phyloP scores from a whole-genome alignment of 1,284 basidiomycete genomes.

The Ceratobasidium sp. region DNA sequence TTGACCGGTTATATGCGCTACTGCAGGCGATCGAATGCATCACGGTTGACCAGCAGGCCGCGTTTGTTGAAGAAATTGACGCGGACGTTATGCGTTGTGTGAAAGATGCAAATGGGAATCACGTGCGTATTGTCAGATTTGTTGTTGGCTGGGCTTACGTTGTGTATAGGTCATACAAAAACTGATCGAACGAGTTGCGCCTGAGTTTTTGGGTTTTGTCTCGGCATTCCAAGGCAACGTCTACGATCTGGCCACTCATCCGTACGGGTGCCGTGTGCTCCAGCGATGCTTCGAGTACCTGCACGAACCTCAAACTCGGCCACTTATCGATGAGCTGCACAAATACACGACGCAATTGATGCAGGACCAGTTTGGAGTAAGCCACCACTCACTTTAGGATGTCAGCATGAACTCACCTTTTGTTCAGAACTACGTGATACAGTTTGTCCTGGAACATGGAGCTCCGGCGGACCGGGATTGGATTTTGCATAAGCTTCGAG shows the following conservation, averaged over 20 bases:
- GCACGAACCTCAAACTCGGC: slow-evolving; percentile 74
- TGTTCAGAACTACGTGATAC: slow-evolving; percentile 90
- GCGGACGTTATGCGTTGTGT: slow-evolving; percentile 88
- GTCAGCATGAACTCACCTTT: slow-evolving; percentile 41
- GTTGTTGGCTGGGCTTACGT: slow-evolving; percentile 10
- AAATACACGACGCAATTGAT: slow-evolving; percentile 77
- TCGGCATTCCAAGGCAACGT: slow-evolving; percentile 85
- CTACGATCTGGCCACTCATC: slow-evolving; percentile 87
- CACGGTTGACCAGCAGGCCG: slow-evolving; percentile 79
- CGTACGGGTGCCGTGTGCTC: slow-evolving; percentile 95
- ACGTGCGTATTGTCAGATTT: slow-evolving; percentile 68
- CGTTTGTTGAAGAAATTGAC: slow-evolving; percentile 84
- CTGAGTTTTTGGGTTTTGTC: slow-evolving; percentile 83
- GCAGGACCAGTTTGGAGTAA: slow-evolving; percentile 89
- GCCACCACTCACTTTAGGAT: slow-evolving; percentile 52
- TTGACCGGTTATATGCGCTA: slow-evolving; percentile 41
- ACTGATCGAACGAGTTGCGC: slow-evolving; percentile 82
- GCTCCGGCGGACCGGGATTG: slow-evolving; percentile 74
- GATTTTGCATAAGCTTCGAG: slow-evolving; percentile 80
- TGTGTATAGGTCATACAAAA: slow-evolving; percentile 80
- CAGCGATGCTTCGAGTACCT: slow-evolving; percentile 94
- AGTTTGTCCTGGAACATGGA: slow-evolving; percentile 91
- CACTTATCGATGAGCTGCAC: slow-evolving; percentile 89
- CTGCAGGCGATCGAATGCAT: slow-evolving; percentile 86
- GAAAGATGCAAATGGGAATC: slow-evolving; percentile 94